Percentiles rank a stretch among this genome's conserved stretches.
phyloP scores from a whole-genome alignment of 2,329 filamentous ascomycete species.

The Elsinoe necatrix region DNA sequence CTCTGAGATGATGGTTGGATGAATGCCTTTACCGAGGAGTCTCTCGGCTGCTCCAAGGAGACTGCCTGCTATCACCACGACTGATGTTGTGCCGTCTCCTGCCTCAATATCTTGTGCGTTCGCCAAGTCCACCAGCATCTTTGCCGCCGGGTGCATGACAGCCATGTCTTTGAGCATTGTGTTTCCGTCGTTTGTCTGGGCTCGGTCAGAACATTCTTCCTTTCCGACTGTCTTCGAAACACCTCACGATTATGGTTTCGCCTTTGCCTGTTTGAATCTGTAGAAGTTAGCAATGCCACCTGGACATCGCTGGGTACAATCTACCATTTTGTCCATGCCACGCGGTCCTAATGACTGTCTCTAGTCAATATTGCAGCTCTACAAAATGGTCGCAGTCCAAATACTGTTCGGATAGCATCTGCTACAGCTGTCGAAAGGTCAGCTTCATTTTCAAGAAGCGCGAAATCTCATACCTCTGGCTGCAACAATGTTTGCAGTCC shows the following conservation, averaged over 20 bases:
- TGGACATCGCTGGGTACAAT: constrained; percentile 15
- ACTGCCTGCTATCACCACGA: constrained; percentile 95
- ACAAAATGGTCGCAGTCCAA: constrained; percentile 21
- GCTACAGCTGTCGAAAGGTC: constrained; percentile 61
- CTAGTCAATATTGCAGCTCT: background rate
- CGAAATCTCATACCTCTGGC: constrained; percentile 63
- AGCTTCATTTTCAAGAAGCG: constrained; percentile 22
- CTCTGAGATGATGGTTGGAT: constrained; percentile 96
- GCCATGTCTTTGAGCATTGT: constrained; percentile 99
- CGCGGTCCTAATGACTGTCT: constrained; percentile 74
- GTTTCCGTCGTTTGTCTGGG: constrained; percentile 87
- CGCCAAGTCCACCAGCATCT: constrained; percentile 97
- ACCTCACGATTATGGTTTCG: constrained; percentile 75
- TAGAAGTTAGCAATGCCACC: constrained; percentile 23
- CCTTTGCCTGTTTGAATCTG: constrained; percentile 88
- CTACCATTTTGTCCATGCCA: constrained; percentile 95
- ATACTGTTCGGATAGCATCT: constrained; percentile 85
- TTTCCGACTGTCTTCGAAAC: background rate
- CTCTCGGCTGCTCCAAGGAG: constrained; percentile 88
- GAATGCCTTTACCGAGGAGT: constrained; percentile 82
- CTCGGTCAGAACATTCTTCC: constrained; percentile 24
- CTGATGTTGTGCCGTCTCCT: constrained; percentile 94
- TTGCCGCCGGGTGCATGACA: constrained; percentile 97
- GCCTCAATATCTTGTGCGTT: constrained; percentile 97
- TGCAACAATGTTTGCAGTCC: constrained; percentile 92